Base-by-base conservation (phyloP, 352 stramenopile species). In the Globisporangium radiosum region DNA sequence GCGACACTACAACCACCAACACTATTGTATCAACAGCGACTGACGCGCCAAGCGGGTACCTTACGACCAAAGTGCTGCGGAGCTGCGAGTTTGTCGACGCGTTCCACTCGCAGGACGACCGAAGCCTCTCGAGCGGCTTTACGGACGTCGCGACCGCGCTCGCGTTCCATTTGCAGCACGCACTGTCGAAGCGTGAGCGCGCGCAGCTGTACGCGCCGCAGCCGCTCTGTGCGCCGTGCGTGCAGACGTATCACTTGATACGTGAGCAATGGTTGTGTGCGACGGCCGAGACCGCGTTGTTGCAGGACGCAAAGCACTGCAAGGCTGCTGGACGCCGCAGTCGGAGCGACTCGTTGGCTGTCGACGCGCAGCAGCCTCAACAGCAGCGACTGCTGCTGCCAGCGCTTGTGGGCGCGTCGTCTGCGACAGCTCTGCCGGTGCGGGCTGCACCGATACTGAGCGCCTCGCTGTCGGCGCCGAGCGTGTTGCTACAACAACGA, bases 81-180 rank as follows among this genome's bases (percentile, higher is more conserved):
- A 87, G 75, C 62, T 90, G 79, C 50, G 75, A 86, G 38, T 90
- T 89, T 47, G 83, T 72, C 61, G 70, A 87, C 36, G 63, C 72
- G 43, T 85, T 74, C 59, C 58, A 69, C 25, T 63, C 47, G 5
- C 66, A 62, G 8, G 58, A 68, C 15, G 74, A 85, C 57, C 64
- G 76, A 57, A 87, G 77, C 44, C 54, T 85, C 40, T 69, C 60
- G 17, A 71, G 64, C 15, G 77, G 79, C 15, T 84, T 75, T 42
- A 55, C 39, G 0, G 66, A 73, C 49, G 78, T 87, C 11, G 47
- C 55, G 8, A 43, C 57, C 11, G 71, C 73, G 5, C 65, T 87
- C n/a, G 51, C 55, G 19, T 87, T 87, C 59, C 71, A 85, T 42
- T 56, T 89, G 51, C 75, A 87, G 39, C 71, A 89, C 39, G 73